These are phyloP conservation scores for Penicillium olsonii DNA, from an alignment of 2,329 filamentous ascomycete species.

Conservation along the genomic window DNA sequence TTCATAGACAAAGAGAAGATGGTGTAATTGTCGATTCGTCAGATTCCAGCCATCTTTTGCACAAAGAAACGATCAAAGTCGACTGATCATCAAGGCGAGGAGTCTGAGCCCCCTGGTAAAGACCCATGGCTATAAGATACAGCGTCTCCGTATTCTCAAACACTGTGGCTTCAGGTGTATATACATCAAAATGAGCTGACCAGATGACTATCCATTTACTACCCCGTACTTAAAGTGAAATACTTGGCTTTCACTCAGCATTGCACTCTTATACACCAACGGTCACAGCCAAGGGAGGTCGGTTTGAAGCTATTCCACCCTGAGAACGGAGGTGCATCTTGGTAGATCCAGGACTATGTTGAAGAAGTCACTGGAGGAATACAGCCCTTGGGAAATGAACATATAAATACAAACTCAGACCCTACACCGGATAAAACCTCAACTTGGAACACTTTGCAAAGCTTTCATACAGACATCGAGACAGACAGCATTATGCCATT, in stretches of 20 bases:
- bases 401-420: no score
- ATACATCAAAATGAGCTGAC: no score
- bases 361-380: not conserved
- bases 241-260: not conserved
- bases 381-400: no score
- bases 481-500: constrained; percentile 23
- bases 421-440: not conserved
- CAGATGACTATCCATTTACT: constrained; percentile 4
- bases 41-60: no score
- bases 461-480: no score
- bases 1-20: no score
- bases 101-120: no score
- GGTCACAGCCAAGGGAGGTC: constrained; percentile 1
- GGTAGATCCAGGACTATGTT: not conserved
- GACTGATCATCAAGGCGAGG: not conserved
- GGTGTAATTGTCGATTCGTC: no score
- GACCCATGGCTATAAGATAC: not conserved
- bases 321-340: constrained; percentile 10
- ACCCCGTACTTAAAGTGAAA: no score
- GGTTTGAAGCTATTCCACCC: constrained; percentile 15
- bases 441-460: no score
- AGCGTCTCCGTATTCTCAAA: not conserved
- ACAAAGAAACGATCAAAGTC: no score
- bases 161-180: not conserved
- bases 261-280: not conserved